phyloP scores from a whole-genome alignment of 1,284 basidiomycete species.

The Irpex rosettiformis region DNA sequence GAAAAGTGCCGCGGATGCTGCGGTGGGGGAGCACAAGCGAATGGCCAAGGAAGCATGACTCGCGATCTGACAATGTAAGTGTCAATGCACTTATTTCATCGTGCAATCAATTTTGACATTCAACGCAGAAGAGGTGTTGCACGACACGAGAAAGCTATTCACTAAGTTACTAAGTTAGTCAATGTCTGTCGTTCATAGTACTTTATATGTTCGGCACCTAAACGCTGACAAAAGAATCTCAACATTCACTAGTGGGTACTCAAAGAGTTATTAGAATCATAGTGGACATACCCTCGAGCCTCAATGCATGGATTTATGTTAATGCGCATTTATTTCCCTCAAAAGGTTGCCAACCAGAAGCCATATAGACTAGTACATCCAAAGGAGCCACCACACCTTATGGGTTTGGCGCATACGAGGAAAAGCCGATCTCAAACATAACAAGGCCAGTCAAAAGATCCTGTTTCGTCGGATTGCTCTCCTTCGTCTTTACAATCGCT shows the following conservation, averaged over 20 bases:
- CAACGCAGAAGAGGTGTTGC: too few species aligned
- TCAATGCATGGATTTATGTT: background rate
- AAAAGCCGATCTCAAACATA: constrained; percentile 26
- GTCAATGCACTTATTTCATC: too few species aligned
- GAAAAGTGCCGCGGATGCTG: constrained; percentile 2
- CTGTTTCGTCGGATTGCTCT: constrained; percentile 22
- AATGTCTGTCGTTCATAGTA: too few species aligned
- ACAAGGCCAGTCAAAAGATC: constrained; percentile 29
- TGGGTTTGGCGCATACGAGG: constrained; percentile 13
- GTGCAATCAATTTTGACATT: too few species aligned
- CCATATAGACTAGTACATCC: too few species aligned
- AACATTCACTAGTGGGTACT: too few species aligned
- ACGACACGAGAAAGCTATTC: too few species aligned
- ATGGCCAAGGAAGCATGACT: background rate
- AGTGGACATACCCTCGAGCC: background rate
- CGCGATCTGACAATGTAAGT: background rate
- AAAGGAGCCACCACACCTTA: too few species aligned
- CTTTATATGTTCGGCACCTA: too few species aligned
- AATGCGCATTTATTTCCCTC: background rate
- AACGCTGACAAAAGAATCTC: too few species aligned
- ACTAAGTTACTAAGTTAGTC: too few species aligned
- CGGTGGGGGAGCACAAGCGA: constrained; percentile 26
- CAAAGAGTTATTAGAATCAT: background rate
- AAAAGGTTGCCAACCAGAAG: too few species aligned
- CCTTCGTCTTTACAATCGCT: constrained; percentile 25